Evolutionary conservation across 179 eudicot species (phyloP), one percentile per base, ranked within the genome.

Genomic region (Drosera spatulata): DNA sequence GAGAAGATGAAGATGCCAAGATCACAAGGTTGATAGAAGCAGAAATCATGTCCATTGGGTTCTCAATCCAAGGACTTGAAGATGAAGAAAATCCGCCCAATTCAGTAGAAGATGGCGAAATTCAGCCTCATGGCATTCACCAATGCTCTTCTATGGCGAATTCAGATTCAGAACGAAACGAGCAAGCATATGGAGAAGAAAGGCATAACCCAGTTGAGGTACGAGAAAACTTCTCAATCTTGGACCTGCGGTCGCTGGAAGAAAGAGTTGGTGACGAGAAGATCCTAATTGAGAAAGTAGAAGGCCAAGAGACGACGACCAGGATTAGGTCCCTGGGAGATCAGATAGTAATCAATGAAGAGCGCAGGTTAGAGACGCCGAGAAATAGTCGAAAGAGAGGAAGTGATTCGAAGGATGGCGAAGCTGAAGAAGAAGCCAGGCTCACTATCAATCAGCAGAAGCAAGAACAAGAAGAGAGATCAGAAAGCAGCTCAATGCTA

Each of bases 401-500:
- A 22, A 22, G 13, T 10, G 43, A 55, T 7, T 49, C 11, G n/a
- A 63, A 53, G 47, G 62, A 38, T 41, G 51, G 55, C 12, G 59
- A 60, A 41, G 14, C 33, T 39, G 59, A 22, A 22, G 1, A 22
- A 22, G 33, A 22, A 22, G 33, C 33, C 33, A 22, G 0, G 33
- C 33, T 22, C 33, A 22, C 1, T 22, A 22, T 22, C 33, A 22
- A 22, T 22, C 33, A 22, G 33, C 33, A 22, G 33, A 22, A 22
- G 33, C 33, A 22, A 22, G 33, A 22, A 22, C 33, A 56, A 45
- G 46, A 50, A 46, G 61, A 53, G 45, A 13, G 8, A 4, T 10
- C 7, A 55, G 12, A 67, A 44, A 15, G 61, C 54, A 12, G 46
- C 56, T 48, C 67, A 38, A 67, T 57, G 4, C 69, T 91, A 71